Conservation (phyloP, 2,329 filamentous ascomycete genomes). For the Beauveria australis region DNA sequence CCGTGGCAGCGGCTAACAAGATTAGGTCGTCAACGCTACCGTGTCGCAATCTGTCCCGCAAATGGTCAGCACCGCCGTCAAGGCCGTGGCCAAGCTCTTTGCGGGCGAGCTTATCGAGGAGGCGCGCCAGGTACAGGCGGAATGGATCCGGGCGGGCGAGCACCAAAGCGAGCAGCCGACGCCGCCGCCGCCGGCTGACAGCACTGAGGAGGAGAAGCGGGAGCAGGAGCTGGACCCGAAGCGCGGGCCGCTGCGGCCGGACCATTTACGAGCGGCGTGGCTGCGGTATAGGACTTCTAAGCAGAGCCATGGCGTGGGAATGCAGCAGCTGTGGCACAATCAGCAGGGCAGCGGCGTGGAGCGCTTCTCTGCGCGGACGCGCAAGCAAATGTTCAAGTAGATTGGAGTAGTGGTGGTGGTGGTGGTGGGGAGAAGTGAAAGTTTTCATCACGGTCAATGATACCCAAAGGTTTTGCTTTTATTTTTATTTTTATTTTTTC, state of each 20-base stretch:
- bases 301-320: conserved; percentile 55
- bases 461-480: background rate
- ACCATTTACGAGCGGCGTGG: conserved; percentile 67
- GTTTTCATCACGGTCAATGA: background rate
- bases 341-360: conserved; percentile 53
- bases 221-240: conserved; percentile 21
- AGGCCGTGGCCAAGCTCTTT: conserved; percentile 68
- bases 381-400: conserved; percentile 44
- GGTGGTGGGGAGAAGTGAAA: background rate
- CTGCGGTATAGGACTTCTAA: conserved; percentile 56
- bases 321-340: conserved; percentile 51
- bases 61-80: conserved; percentile 67
- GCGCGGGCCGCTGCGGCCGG: conserved; percentile 58
- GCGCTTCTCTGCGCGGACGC: conserved; percentile 47
- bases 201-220: conserved; percentile 19
- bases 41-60: conserved; percentile 70
- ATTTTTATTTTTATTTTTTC: background rate
- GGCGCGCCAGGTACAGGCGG: conserved; percentile 61
- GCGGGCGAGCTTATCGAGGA: conserved; percentile 67
- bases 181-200: conserved; percentile 15
- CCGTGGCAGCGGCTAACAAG: background rate
- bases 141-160: conserved; percentile 58
- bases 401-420: background rate
- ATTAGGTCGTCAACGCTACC: conserved; percentile 66
- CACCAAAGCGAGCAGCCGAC: conserved; percentile 45